Base-by-base conservation (phyloP, 1,284 basidiomycete genomes). In the Tilletia setariae region DNA sequence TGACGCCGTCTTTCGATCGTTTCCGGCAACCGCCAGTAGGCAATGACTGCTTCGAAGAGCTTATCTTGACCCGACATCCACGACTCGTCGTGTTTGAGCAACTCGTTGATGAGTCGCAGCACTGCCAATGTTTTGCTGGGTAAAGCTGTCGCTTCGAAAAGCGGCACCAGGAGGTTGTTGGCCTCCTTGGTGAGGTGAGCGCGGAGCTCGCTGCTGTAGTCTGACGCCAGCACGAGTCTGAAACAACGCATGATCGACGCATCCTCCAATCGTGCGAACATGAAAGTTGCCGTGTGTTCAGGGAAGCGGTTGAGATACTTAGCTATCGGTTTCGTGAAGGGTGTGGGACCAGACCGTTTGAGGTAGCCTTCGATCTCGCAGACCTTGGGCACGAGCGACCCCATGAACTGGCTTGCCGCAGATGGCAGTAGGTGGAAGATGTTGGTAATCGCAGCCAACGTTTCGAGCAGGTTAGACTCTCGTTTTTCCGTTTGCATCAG, bases 351-450 rank as follows among this genome's bases (percentile, higher is more conserved):
- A 0, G 92, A 92, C 79, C 95, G 95, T 74, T 93, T 91, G 84
- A 99, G 89, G 74, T 90, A 88, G 0, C 90, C 87, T 84, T 99
- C 96, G 6, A 94, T 94, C 76, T 95, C 90, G n/a, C 97, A 93
- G 64, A 98, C 90, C 8, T 89, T 87, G 70, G 90, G 90, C 68
- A 93, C 89, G 35, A 99, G 88, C 66, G 89, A 88, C 76, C 92
- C 90, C 59, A 98, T 86, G 85, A 95, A 99, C 68, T 93, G 90
- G 74, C 93, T 92, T 30, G 96, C 96, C 0, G 93, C 90, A 11
- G 93, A 89, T 9, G 80, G 80, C 15, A 99, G 87, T 4, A 98
- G 89, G 76, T 97, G 93, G 85, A 98, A 98, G 71, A 99, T 93
- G 78, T 98, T 96, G 68, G 95, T 92, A 68, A 98, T 87, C 51